These are phyloP conservation scores for Clohesyomyces aquaticus DNA, from an alignment of 495 filamentous ascomycete species.

Conservation along the genomic window DNA sequence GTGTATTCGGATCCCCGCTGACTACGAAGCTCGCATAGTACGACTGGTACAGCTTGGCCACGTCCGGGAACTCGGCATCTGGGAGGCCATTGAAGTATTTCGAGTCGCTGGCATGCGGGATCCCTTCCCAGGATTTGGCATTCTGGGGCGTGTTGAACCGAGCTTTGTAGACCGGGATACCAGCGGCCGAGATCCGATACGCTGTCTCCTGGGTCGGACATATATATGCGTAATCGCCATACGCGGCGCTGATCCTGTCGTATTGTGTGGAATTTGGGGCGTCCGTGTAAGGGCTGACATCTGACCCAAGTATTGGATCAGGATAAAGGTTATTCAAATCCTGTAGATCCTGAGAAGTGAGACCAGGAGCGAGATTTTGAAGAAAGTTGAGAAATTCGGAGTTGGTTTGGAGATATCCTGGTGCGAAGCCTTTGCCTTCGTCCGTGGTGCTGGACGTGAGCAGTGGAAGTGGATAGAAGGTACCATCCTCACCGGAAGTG, in stretches of 20 bases:
- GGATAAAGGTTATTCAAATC: conserved; percentile 30
- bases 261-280: conserved; percentile 13
- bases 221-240: conserved; percentile 33
- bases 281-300: conserved; percentile 1
- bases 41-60: conserved; percentile 12
- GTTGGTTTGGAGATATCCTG: conserved; percentile 25
- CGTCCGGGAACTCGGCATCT: conserved; percentile 20
- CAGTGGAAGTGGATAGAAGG: conserved; percentile 28
- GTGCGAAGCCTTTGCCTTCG: conserved; percentile 29
- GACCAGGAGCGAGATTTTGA: conserved; percentile 15
- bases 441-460: conserved; percentile 20
- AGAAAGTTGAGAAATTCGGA: conserved; percentile 19
- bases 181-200: background rate
- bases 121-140: background rate
- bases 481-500: conserved; percentile 19
- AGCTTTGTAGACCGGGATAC: conserved; percentile 26
- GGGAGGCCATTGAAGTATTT: conserved; percentile 27
- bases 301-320: background rate
- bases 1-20: conserved; percentile 21
- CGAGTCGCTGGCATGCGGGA: conserved; percentile 26
- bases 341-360: conserved; percentile 11
- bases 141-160: conserved; percentile 32
- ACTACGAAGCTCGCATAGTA: conserved; percentile 30
- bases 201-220: conserved; percentile 31
- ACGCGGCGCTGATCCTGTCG: conserved; percentile 25